These are phyloP conservation scores for Colletotrichum abscissum DNA, from an alignment of 2,329 filamentous ascomycete genomes.

Conservation along the genomic window DNA sequence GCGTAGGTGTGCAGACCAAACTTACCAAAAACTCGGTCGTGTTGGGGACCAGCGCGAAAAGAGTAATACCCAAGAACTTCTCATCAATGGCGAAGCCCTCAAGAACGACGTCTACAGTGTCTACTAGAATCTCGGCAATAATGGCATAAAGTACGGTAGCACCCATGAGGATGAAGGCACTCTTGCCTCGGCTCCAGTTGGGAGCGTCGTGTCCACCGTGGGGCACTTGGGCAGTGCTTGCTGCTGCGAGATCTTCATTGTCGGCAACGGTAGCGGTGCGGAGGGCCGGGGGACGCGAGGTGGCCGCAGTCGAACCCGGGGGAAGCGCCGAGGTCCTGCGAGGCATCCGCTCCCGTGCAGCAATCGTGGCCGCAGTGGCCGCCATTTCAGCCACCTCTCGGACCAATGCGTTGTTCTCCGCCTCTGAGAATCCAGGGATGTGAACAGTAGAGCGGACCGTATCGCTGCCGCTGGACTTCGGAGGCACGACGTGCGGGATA, in stretches of 20 bases:
- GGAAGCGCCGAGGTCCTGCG: constrained; percentile 51
- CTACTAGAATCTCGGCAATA: constrained; percentile 95
- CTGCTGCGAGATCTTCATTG: constrained; percentile 56
- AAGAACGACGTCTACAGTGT: constrained; percentile 96
- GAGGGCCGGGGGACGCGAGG: constrained; percentile 53
- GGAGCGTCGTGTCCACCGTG: constrained; percentile 94
- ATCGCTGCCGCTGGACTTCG: constrained; percentile 65
- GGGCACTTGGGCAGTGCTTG: constrained; percentile 44
- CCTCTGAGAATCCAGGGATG: constrained; percentile 79
- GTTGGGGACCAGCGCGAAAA: constrained; percentile 97
- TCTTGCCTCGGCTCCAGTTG: constrained; percentile 96
- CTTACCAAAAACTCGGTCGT: constrained; percentile 95
- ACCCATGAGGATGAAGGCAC: constrained; percentile 85
- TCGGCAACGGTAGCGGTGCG: constrained; percentile 54
- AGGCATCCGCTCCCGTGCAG: constrained; percentile 75
- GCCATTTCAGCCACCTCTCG: constrained; percentile 94
- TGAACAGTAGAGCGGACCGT: constrained; percentile 56
- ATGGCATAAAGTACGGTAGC: constrained; percentile 95
- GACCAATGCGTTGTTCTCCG: constrained; percentile 83
- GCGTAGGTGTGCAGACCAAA: constrained; percentile 35
- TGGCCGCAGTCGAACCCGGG: constrained; percentile 45
- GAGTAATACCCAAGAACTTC: constrained; percentile 95
- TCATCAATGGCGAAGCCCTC: constrained; percentile 92
- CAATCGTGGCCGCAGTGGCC: constrained; percentile 88
- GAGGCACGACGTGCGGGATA: constrained; percentile 81